These are phyloP conservation scores for Alloascoidea africana DNA, from an alignment of 805 yeast species.

Conservation along the genomic window DNA sequence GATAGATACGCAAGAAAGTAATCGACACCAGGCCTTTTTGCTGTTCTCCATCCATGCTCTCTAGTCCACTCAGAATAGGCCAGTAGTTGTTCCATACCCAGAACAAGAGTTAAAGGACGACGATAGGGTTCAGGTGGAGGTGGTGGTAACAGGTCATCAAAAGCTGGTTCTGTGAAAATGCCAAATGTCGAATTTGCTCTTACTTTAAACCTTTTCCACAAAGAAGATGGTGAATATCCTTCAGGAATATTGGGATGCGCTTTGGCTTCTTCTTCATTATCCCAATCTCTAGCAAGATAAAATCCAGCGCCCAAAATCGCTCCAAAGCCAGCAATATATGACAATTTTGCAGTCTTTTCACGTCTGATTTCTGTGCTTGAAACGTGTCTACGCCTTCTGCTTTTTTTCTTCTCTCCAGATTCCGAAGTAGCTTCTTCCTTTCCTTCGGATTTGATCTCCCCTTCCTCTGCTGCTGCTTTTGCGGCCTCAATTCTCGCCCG, in stretches of 20 bases:
- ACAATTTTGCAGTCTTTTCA: constrained; percentile 65
- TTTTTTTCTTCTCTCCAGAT: constrained; percentile 10
- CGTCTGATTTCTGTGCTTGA: constrained; percentile 67
- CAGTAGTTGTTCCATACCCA: constrained; percentile 79
- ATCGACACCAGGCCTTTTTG: constrained; percentile 97
- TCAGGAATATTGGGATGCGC: constrained; percentile 35
- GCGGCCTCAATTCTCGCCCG: constrained; percentile 10
- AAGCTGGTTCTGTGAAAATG: constrained; percentile 86
- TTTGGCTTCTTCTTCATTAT: constrained; percentile 54
- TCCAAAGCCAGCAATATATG: constrained; percentile 41
- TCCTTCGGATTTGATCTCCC: constrained; percentile 10
- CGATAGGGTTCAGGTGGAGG: constrained; percentile 84
- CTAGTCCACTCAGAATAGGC: constrained; percentile 89
- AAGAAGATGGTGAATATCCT: constrained; percentile 51
- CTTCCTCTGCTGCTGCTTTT: constrained; percentile 8
- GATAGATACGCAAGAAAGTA: constrained; percentile 90
- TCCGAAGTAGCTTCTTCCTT: constrained; percentile 7
- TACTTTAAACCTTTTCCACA: constrained; percentile 54
- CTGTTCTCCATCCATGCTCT: constrained; percentile 94
- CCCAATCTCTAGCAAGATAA: constrained; percentile 79
- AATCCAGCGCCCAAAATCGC: constrained; percentile 34
- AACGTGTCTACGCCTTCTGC: constrained; percentile 39
- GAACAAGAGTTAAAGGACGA: constrained; percentile 81
- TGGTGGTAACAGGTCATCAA: constrained; percentile 86
- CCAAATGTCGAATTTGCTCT: constrained; percentile 66